These are phyloP conservation scores for Agroathelia rolfsii DNA, from an alignment of 1,284 basidiomycete species.

Conservation along the genomic window DNA sequence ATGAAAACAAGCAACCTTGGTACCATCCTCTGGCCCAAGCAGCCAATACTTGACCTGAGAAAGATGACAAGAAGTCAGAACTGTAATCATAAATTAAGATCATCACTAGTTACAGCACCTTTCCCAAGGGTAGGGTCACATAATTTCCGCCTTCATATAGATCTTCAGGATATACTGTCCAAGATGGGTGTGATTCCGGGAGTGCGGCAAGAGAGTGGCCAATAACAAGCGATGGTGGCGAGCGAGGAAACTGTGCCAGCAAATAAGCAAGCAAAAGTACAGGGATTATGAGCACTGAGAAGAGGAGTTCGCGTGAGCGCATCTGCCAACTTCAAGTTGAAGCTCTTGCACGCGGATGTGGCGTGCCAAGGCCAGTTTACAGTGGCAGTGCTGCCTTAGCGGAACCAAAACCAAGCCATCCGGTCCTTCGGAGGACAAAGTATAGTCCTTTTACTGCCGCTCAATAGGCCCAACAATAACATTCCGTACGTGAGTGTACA, in stretches of 20 bases:
- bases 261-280: constrained; percentile 52
- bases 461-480: too few species aligned
- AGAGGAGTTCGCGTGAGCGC: too few species aligned
- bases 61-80: constrained; percentile 10
- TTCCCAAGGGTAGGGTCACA: constrained; percentile 49
- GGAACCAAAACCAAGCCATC: too few species aligned
- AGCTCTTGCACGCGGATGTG: too few species aligned
- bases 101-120: constrained; percentile 31
- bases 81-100: constrained; percentile 1
- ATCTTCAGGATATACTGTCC: constrained; percentile 61
- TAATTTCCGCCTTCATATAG: constrained; percentile 60
- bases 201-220: constrained; percentile 52
- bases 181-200: constrained; percentile 39
- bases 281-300: constrained; percentile 48
- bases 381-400: too few species aligned
- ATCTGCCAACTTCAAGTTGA: too few species aligned
- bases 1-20: constrained; percentile 28
- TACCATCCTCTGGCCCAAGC: constrained; percentile 56
- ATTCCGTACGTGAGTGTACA: too few species aligned
- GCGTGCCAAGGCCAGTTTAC: too few species aligned
- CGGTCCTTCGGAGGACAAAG: too few species aligned
- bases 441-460: too few species aligned
- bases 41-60: constrained; percentile 65
- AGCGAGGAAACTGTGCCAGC: constrained; percentile 51
- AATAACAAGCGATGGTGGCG: constrained; percentile 36